phyloP scores from a whole-genome alignment of 345 rosid genomes.

The Linum tenue region DNA sequence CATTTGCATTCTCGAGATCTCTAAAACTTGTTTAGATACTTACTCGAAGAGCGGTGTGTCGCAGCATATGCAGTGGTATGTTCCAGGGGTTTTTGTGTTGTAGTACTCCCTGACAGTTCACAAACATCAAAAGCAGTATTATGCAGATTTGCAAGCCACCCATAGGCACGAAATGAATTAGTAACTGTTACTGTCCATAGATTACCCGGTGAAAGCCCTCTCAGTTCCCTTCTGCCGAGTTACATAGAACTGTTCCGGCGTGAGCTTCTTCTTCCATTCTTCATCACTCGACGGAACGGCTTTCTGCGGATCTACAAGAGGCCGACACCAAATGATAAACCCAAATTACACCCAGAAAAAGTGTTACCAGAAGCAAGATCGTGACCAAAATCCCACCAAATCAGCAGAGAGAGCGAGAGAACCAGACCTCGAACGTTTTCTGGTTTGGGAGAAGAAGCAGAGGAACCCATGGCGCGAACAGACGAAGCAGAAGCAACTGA shows the following conservation, averaged over 20 bases:
- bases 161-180: neutral
- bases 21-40: slow-evolving; percentile 10
- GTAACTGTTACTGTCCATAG: neutral
- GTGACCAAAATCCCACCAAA: neutral
- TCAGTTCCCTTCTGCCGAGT: slow-evolving; percentile 86
- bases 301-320: neutral
- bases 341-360: neutral
- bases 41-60: slow-evolving; percentile 74
- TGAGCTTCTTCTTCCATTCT: slow-evolving; percentile 73
- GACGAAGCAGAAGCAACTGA: slow-evolving; percentile 14
- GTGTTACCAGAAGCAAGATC: neutral
- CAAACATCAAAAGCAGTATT: neutral
- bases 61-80: slow-evolving; percentile 82
- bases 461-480: slow-evolving; percentile 66
- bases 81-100: slow-evolving; percentile 70
- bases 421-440: slow-evolving; percentile 40
- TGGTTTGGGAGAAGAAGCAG: slow-evolving; percentile 67
- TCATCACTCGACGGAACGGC: slow-evolving; percentile 33
- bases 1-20: neutral
- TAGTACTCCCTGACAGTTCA: slow-evolving; percentile 56
- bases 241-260: slow-evolving; percentile 56
- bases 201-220: slow-evolving; percentile 87
- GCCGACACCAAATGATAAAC: neutral
- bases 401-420: slow-evolving; percentile 2
- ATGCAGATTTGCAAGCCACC: no score